Conservation (phyloP, 306 rosid species). For the Hippophae gyantsensis region DNA sequence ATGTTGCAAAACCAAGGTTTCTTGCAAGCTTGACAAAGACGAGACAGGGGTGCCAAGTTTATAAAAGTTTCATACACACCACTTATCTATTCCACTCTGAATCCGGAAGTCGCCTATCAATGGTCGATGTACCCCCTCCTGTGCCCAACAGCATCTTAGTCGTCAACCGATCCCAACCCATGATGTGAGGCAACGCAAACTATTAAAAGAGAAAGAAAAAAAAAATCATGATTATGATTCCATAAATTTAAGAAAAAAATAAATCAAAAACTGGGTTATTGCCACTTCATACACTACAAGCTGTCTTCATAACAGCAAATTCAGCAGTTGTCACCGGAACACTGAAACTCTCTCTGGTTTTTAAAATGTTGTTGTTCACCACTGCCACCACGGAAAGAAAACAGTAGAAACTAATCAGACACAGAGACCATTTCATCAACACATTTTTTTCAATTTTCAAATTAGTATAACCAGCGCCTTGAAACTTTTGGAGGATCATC, state of each 20-base stretch:
- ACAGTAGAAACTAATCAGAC: not conserved
- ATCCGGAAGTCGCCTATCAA: conserved; percentile 25
- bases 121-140: conserved; percentile 27
- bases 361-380: conserved; percentile 54
- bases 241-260: not conserved
- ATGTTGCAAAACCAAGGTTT: no score
- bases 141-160: conserved; percentile 26
- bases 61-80: not conserved
- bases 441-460: no score
- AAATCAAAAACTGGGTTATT: not conserved
- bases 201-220: conserved; percentile 17
- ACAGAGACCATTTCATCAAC: not conserved
- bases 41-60: no score
- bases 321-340: conserved; percentile 83
- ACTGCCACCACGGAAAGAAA: conserved; percentile 32
- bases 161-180: conserved; percentile 78
- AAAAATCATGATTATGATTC: conserved; percentile 8
- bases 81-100: conserved; percentile 71
- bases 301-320: conserved; percentile 79
- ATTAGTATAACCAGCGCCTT: no score
- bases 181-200: conserved; percentile 83
- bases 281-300: conserved; percentile 69
- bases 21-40: no score
- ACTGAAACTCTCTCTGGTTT: conserved; percentile 44
- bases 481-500: no score